Conservation (phyloP, 768 basidiomycete species). For the Baorangia bicolor region DNA sequence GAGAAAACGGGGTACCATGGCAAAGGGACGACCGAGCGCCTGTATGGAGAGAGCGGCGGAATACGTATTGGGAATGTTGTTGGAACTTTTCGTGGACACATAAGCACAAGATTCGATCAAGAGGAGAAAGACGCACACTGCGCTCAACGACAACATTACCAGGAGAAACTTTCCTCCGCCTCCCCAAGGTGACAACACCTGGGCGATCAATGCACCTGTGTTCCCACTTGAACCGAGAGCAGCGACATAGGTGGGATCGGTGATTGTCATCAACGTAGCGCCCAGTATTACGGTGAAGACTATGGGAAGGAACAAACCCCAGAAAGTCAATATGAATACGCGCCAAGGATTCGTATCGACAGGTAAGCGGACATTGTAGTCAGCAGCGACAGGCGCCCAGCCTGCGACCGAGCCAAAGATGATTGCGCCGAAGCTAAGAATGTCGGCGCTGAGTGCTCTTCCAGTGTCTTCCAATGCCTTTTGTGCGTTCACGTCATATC, state of each 20-base stretch:
- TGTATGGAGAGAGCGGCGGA: constrained; percentile 49
- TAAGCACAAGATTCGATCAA: neutral
- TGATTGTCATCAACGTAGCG: constrained; percentile 44
- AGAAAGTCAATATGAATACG: constrained; percentile 50
- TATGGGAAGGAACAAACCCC: constrained; percentile 49
- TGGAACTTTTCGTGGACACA: constrained; percentile 24
- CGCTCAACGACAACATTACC: constrained; percentile 43
- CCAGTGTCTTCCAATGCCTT: constrained; percentile 44
- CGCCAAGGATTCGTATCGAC: constrained; percentile 40
- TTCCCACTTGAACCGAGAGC: constrained; percentile 40
- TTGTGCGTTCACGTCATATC: constrained; percentile 46
- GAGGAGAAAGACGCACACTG: constrained; percentile 33
- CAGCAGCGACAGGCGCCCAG: constrained; percentile 54
- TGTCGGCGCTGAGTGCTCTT: constrained; percentile 42
- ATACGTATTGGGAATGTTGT: constrained; percentile 46
- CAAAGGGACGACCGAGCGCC: constrained; percentile 42
- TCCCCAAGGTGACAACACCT: constrained; percentile 45
- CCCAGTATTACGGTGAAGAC: constrained; percentile 38
- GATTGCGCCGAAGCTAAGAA: constrained; percentile 53
- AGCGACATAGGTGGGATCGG: constrained; percentile 36
- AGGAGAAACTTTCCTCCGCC: constrained; percentile 43
- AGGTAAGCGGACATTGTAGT: constrained; percentile 53
- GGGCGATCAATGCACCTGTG: constrained; percentile 43
- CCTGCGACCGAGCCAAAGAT: constrained; percentile 49
- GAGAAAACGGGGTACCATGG: constrained; percentile 43